These are phyloP conservation scores for Salvia splendens DNA, from an alignment of 257 asterid species.

Conservation along the genomic window DNA sequence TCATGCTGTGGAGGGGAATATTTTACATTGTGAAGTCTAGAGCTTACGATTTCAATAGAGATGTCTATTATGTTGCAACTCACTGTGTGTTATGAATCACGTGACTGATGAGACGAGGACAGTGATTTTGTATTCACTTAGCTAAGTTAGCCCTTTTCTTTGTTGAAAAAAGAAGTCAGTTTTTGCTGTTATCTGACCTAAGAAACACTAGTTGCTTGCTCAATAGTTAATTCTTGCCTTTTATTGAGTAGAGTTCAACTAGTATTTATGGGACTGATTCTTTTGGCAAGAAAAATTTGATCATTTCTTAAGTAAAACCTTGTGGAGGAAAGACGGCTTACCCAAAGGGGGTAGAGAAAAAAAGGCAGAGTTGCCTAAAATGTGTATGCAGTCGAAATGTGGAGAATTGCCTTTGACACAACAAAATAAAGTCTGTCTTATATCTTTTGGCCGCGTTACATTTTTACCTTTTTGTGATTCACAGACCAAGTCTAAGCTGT, in stretches of 20 bases:
- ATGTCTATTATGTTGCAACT: not conserved
- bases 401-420: not conserved
- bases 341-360: not conserved
- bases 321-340: not conserved
- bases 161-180: slow-evolving; percentile 3
- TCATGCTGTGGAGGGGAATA: slow-evolving; percentile 15
- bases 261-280: not conserved
- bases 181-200: not conserved
- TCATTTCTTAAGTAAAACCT: not conserved
- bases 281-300: not conserved
- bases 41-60: not conserved
- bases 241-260: not conserved
- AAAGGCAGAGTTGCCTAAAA: not conserved
- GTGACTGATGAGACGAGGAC: not conserved
- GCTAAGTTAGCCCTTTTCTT: not conserved
- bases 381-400: not conserved
- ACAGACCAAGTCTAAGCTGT: slow-evolving; percentile 87
- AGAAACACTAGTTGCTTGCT: not conserved
- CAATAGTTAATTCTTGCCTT: not conserved
- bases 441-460: not conserved
- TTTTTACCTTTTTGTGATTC: slow-evolving; percentile 23
- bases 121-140: not conserved
- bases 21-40: slow-evolving; percentile 8
- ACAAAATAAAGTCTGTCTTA: not conserved
- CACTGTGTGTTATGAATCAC: not conserved